Evolutionary conservation across 1,284 basidiomycete genomes (phyloP).

Genomic region (Vanrija humicola): DNA sequence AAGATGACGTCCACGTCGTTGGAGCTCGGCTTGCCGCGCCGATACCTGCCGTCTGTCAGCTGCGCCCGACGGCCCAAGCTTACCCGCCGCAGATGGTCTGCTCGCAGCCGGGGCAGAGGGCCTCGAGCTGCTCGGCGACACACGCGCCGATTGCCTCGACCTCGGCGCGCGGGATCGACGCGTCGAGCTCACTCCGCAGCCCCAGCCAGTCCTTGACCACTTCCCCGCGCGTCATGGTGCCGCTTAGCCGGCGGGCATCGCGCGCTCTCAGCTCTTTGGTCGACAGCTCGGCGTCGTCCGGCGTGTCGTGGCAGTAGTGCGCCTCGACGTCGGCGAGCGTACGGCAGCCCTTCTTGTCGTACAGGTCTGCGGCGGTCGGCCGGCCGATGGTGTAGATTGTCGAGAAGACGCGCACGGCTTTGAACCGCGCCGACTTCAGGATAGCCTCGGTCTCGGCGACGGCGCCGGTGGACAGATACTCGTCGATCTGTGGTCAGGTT

Average conservation of each 20-base stretch:
- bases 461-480: conserved; percentile 38
- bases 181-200: conserved; percentile 40
- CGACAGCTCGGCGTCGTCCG: not conserved
- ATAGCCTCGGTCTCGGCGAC: conserved; percentile 40
- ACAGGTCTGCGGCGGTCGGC: conserved; percentile 39
- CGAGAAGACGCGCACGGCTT: conserved; percentile 34
- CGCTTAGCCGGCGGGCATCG: conserved; percentile 25
- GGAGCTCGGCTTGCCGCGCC: conserved; percentile 42
- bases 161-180: conserved; percentile 42
- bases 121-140: conserved; percentile 38
- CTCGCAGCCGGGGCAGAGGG: conserved; percentile 36
- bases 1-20: conserved; percentile 48
- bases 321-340: conserved; percentile 36
- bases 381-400: conserved; percentile 46
- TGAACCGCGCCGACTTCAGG: conserved; percentile 29
- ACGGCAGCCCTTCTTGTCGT: conserved; percentile 39
- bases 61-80: conserved; percentile 2
- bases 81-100: conserved; percentile 44
- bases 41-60: conserved; percentile 27
- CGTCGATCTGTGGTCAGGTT: conserved; percentile 39
- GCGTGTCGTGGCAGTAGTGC: conserved; percentile 28
- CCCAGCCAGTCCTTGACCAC: conserved; percentile 45
- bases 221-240: conserved; percentile 45
- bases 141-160: conserved; percentile 41
- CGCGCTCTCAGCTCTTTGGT: conserved; percentile 25